Evolutionary conservation across 306 rosid genomes (phyloP).

Genomic region (Psophocarpus tetragonolobus): DNA sequence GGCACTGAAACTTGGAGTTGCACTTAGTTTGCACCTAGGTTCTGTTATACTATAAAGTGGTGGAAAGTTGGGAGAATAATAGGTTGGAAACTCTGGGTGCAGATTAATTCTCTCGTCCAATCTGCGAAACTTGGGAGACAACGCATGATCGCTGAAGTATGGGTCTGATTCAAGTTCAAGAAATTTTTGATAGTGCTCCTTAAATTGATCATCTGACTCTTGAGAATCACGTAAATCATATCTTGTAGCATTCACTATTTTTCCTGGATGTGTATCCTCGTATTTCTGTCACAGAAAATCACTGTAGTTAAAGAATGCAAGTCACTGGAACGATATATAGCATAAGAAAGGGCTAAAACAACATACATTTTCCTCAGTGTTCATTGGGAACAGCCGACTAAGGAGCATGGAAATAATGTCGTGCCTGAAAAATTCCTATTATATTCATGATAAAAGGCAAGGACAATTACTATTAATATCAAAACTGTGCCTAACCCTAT

Average conservation of each 20-base stretch:
- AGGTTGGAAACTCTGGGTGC: constrained; percentile 37
- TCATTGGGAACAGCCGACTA: constrained; percentile 60
- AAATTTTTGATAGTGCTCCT: constrained; percentile 38
- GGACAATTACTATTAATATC: constrained; percentile 27
- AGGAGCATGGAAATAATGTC: constrained; percentile 65
- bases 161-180: constrained; percentile 47
- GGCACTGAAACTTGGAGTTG: constrained; percentile 37
- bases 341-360: constrained; percentile 23
- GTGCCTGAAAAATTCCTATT: constrained; percentile 53
- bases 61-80: constrained; percentile 25
- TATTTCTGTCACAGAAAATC: constrained; percentile 45
- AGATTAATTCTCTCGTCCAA: constrained; percentile 42
- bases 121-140: constrained; percentile 43
- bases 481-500: constrained; percentile 59
- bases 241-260: constrained; percentile 36
- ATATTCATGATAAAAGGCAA: constrained; percentile 22
- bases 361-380: constrained; percentile 52
- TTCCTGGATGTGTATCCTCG: constrained; percentile 21
- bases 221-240: constrained; percentile 40
- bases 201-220: constrained; percentile 44
- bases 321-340: constrained; percentile 1
- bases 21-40: constrained; percentile 40
- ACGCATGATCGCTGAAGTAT: constrained; percentile 32
- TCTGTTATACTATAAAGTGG: constrained; percentile 40
- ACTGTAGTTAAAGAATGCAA: constrained; percentile 17